Evolutionary conservation across 768 basidiomycete species (phyloP).

Genomic region (Suillus bovinus): DNA sequence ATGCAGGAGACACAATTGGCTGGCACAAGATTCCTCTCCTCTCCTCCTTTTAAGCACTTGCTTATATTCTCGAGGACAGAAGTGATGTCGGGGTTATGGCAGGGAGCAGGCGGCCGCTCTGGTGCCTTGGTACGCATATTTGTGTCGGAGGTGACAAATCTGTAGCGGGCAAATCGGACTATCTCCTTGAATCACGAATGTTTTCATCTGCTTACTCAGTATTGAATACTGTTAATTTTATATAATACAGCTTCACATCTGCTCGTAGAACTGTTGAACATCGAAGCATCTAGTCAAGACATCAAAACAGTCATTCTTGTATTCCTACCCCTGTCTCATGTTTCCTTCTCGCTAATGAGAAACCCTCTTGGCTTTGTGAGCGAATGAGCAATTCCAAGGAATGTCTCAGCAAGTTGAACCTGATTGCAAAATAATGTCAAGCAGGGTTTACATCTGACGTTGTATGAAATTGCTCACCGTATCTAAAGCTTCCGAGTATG

Average conservation of each 20-base stretch:
- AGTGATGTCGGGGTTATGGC: too few relatives aligned
- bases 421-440: constrained; percentile 19
- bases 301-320: neutral
- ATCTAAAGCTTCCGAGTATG: constrained; percentile 51
- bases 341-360: constrained; percentile 30
- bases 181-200: too few relatives aligned
- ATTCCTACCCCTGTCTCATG: neutral
- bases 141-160: too few relatives aligned
- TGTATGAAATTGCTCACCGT: constrained; percentile 36
- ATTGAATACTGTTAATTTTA: neutral
- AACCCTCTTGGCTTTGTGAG: constrained; percentile 55
- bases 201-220: neutral
- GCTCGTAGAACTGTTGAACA: neutral
- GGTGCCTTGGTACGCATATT: too few relatives aligned
- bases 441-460: neutral
- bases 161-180: too few relatives aligned
- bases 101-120: too few relatives aligned
- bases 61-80: too few relatives aligned
- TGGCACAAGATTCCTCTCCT: too few relatives aligned
- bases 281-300: neutral
- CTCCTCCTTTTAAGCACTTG: too few relatives aligned
- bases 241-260: neutral
- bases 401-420: constrained; percentile 57
- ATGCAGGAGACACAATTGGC: too few relatives aligned
- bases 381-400: constrained; percentile 58